Conservation (phyloP, 139 green algal genomes). For the Spirogloea muscicola region DNA sequence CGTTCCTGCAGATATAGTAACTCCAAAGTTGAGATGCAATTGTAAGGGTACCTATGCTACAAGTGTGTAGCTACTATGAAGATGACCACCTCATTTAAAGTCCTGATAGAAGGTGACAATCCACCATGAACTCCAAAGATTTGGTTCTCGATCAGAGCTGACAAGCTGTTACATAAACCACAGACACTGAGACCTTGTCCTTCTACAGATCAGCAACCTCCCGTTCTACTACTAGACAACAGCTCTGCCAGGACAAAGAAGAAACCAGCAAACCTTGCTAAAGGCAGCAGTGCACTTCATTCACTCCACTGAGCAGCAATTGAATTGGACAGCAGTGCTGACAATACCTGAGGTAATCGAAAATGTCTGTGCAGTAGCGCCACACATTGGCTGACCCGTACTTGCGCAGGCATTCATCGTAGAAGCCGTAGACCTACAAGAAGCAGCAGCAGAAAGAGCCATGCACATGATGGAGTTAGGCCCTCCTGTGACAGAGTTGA, state of each 20-base stretch:
- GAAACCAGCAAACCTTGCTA: too few species aligned
- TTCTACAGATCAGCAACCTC: background rate
- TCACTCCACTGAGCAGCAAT: too few species aligned
- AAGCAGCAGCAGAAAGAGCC: background rate
- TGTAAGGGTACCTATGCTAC: too few species aligned
- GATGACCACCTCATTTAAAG: slow-evolving; percentile 87
- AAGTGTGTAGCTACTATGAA: too few species aligned
- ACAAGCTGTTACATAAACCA: slow-evolving; percentile 58
- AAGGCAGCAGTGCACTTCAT: too few species aligned
- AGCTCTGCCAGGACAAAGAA: too few species aligned
- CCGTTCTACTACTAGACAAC: too few species aligned
- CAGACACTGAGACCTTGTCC: background rate
- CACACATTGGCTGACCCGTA: slow-evolving; percentile 94
- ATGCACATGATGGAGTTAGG: slow-evolving; percentile 8
- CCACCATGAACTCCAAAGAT: slow-evolving; percentile 97
- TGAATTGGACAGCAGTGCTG: too few species aligned
- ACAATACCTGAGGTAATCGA: slow-evolving; percentile 92
- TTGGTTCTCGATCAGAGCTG: slow-evolving; percentile 86
- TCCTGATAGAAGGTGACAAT: slow-evolving; percentile 85
- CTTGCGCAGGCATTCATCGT: slow-evolving; percentile 98
- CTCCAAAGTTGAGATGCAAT: too few species aligned
- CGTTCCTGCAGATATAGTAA: too few species aligned
- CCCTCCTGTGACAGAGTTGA: too few species aligned
- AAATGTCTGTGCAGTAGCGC: slow-evolving; percentile 98
- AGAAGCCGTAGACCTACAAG: slow-evolving; percentile 95